phyloP scores from a whole-genome alignment of 139 green algal genomes.

The Tetradesmus obliquus region DNA sequence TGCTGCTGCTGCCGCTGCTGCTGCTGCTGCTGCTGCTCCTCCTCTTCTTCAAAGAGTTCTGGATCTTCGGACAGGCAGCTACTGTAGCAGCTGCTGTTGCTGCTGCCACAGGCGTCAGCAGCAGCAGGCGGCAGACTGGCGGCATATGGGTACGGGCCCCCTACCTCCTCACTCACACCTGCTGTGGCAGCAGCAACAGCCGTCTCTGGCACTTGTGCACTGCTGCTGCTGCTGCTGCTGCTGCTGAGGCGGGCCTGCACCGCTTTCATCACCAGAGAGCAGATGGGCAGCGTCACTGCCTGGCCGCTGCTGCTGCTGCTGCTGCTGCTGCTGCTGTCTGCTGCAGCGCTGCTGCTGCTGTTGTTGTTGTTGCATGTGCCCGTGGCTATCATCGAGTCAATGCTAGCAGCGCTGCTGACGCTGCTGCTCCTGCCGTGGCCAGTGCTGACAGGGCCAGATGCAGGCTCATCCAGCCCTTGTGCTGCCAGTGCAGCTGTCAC shows the following conservation, averaged over 20 bases:
- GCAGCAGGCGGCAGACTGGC: neutral
- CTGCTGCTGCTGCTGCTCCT: neutral
- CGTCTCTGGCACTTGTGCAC: no score
- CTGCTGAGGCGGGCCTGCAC: constrained; percentile 6
- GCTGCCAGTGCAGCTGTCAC: neutral
- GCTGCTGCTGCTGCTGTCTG: constrained; percentile 6
- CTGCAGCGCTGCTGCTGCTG: neutral
- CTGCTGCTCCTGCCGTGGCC: neutral
- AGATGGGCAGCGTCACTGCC: constrained; percentile 10
- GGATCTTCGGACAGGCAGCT: neutral
- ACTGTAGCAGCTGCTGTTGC: constrained; percentile 5
- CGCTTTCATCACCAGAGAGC: constrained; percentile 46
- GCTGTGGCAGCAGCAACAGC: neutral
- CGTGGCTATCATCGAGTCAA: neutral
- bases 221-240: neutral
- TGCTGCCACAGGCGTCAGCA: neutral
- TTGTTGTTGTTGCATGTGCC: no score
- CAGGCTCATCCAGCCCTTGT: neutral
- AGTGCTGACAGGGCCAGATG: neutral
- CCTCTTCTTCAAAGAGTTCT: no score
- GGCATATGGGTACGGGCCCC: neutral
- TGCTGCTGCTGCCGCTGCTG: neutral
- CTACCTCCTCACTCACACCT: neutral
- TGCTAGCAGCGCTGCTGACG: neutral
- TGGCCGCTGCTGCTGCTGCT: neutral